Base-by-base conservation (phyloP, 768 basidiomycete species). In the Lanmaoa pseudosensibilis region DNA sequence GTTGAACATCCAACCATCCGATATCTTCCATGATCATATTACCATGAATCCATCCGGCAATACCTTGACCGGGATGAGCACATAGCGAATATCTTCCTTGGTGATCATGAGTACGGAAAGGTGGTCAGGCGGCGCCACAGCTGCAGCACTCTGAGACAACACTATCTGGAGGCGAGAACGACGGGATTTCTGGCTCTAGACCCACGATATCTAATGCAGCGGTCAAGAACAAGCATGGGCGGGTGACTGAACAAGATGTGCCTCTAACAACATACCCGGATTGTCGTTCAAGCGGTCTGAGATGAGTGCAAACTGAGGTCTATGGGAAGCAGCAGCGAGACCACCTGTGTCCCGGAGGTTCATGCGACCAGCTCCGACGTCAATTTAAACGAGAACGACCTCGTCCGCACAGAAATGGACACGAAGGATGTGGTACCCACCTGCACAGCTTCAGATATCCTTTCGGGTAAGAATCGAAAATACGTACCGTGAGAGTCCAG, bases 21-120 rank as follows among this genome's bases (percentile, higher is more conserved):
- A 91, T 87, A 64, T 92, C 90, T 55, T 86, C 82, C 81, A 91
- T 83, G n/a, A 83, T 74, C 77, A 91, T 78, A 53, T 78, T 81
- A 6, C 78, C 74, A 64, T 80, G 85, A 72, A 81, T 78, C 81
- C 79, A 13, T 84, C 82, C 0, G 78, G 67, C 15, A 84, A 67
- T 8, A 81, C 73, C 60, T 80, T 78, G 48, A 84, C 84, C 9
- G 84, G 84, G 50, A 96, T 87, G 38, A 96, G 78, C 8, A 92
- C 94, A 66, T 88, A 94, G 46, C 84, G 83, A 64, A 93, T 87
- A 50, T 86, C 83, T 45, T 85, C 79, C 56, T 92, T 87, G 0
- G 85, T 85, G 58, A 94, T 83, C 40, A 93, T 86, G 25, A 95
- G 80, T 12, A 92, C 90, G n/a, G n/a, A n/a, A n/a, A n/a, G n/a